phyloP scores from a whole-genome alignment of 345 rosid genomes.

The Eucalyptus decipiens region DNA sequence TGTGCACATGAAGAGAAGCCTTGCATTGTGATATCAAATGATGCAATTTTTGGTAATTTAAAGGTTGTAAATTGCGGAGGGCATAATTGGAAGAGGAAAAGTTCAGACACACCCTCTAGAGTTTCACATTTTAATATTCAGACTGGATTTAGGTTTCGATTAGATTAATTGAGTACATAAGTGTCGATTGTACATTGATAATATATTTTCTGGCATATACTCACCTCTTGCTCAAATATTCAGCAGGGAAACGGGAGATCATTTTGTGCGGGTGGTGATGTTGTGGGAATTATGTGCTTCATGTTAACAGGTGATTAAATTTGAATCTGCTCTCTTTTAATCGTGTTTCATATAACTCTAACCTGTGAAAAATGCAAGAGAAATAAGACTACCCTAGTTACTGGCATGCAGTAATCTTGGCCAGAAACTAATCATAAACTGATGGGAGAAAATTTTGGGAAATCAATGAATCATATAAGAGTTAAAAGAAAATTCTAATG shows the following conservation, averaged over 20 bases:
- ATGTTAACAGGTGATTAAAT: background rate
- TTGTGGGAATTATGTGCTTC: background rate
- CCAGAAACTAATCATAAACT: background rate
- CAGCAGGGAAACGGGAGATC: background rate
- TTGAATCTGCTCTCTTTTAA: background rate
- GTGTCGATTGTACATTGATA: background rate
- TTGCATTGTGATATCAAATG: background rate
- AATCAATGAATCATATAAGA: background rate
- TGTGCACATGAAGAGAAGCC: background rate
- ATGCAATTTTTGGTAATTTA: background rate
- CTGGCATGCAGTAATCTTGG: background rate
- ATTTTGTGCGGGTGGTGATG: background rate
- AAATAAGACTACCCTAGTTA: background rate
- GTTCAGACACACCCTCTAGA: background rate
- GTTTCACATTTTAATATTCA: background rate
- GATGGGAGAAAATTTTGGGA: background rate
- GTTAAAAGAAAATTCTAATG: background rate
- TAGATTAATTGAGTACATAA: background rate
- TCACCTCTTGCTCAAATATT: background rate
- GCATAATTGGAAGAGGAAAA: background rate
- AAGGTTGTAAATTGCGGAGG: background rate
- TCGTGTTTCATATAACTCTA: background rate
- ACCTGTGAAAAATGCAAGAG: background rate
- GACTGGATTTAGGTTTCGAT: background rate
- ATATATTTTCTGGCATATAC: background rate